Evolutionary conservation across 2,329 filamentous ascomycete species (phyloP), one percentile per base, ranked within the genome.

Genomic region (Aquanectria penicillioides): DNA sequence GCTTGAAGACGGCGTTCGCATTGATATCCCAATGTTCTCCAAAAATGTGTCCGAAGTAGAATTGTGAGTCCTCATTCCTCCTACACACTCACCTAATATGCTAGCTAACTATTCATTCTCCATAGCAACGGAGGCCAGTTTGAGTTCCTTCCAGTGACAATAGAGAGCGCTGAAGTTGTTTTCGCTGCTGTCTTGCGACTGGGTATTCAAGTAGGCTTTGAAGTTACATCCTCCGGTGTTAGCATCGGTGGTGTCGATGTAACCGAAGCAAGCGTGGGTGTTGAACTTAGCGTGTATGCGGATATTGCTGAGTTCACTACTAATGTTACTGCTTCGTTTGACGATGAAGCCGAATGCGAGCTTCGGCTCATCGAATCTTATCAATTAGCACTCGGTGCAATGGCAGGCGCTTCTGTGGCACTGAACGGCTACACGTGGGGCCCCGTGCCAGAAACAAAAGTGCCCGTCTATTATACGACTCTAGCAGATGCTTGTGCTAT

Each of bases 81-180:
- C 6, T 11, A 20, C 5, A 12, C 15, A 28, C 23, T 15, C 18
- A 6, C 18, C 6, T 10, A 41, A 15, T 22, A 25, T 28, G 12
- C 23, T 28, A 11, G 6, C 20, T 7, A 13, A 10, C 18, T 22
- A 13, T 31, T 29, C 17, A 23, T 15, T 12, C 13, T 51, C 9
- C 47, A 33, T 53, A 85, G 82, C 38, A 79, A 81, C 4, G 83
- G 83, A 6, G 84, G 80, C 0, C 69, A 77, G 12, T 86, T 86
- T 57, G 83, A 86, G 54, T 86, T 86, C 55, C 77, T 87, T 1
- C 84, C 85, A 0, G 81, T 87, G 4, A 82, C 75, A 0, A 71
- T 86, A 26, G 70, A 78, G 57, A 78, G 74, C 25, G 77, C 75
- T 1, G 64, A 68, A 6, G 77, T 77, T 0, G 65, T 79, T 0